Evolutionary conservation across 345 rosid genomes (phyloP).

Genomic region (Hibiscus mutabilis): DNA sequence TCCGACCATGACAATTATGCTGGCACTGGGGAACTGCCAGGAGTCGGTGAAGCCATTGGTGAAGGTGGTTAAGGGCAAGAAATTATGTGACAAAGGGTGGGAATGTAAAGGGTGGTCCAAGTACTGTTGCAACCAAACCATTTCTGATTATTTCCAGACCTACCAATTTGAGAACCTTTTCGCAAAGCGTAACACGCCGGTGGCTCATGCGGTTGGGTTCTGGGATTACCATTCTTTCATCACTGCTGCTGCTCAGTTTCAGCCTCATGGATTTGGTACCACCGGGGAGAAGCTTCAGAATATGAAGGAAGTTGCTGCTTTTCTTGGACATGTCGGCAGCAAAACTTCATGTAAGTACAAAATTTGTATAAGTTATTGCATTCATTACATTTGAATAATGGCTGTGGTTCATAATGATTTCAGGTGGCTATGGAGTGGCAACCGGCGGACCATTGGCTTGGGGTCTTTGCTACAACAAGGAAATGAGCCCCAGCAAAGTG

Average conservation of each 20-base stretch:
- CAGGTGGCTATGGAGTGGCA: conserved; percentile 96
- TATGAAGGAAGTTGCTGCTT: conserved; percentile 62
- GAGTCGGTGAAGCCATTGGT: conserved; percentile 43
- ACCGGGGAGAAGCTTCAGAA: conserved; percentile 45
- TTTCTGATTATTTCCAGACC: conserved; percentile 58
- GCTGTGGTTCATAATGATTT: background rate
- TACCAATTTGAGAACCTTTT: conserved; percentile 73
- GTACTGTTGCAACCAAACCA: conserved; percentile 63
- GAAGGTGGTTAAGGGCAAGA: conserved; percentile 60
- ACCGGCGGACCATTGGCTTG: conserved; percentile 87
- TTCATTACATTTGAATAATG: background rate
- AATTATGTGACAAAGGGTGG: conserved; percentile 64
- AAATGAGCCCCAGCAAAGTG: conserved; percentile 64
- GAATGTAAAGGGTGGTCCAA: conserved; percentile 62
- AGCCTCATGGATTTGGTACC: conserved; percentile 74
- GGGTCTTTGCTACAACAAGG: conserved; percentile 89
- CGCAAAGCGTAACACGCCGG: conserved; percentile 59
- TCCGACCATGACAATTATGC: conserved; percentile 12
- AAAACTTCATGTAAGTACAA: conserved; percentile 55
- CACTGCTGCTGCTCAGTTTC: conserved; percentile 52
- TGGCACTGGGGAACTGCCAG: conserved; percentile 16
- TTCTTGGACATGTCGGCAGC: conserved; percentile 79
- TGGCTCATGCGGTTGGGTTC: conserved; percentile 72
- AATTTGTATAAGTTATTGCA: too few relatives aligned
- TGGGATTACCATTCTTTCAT: conserved; percentile 76